Evolutionary conservation across 805 yeast species (phyloP), one percentile per base, ranked within the genome.

Genomic region (Sugiyamaella floridensis): DNA sequence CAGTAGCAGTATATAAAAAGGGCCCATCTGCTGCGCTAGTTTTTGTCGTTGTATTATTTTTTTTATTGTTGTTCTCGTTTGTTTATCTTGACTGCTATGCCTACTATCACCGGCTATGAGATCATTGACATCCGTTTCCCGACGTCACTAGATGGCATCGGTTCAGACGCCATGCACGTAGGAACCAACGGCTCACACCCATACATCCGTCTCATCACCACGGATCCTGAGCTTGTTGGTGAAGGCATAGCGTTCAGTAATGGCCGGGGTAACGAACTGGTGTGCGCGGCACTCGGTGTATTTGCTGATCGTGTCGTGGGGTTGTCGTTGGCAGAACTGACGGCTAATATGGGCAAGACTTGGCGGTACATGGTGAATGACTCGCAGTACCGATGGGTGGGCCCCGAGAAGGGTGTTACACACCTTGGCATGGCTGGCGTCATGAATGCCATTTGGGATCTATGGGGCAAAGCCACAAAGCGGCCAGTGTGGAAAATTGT

Each of bases 161-260:
- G 75, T 11, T 68, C 72, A 11, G 76, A 72, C 55, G 75, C 75
- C 44, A 67, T 71, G 65, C 70, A 71, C 53, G 61, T 54, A 18
- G 66, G 65, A 32, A 72, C 73, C 16, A 71, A 71, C 59, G 69
- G 70, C 49, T 69, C 74, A 7, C 69, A 70, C 43, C 72, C 71
- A 14, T 71, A 67, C 45, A 54, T 67, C 16, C 61, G 62, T 28
- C 58, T 71, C 28, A 48, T 60, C 47, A 71, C 73, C 40, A 37
- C 26, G 19, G 63, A 63, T 50, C 55, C 64, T 1, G 60, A 58
- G 5, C 51, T 68, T 11, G 55, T 55, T 15, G 75, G 76, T 45
- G 67, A 66, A 48, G 76, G 75, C n/a, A 71, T 72, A 68, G 68
- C 75, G 7, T 72, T 71, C 62, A 69, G 69, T 43, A 70, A 63